Evolutionary conservation across 2,329 filamentous ascomycete genomes (phyloP).

Genomic region (Arthrobotrys pseudoclavata): DNA sequence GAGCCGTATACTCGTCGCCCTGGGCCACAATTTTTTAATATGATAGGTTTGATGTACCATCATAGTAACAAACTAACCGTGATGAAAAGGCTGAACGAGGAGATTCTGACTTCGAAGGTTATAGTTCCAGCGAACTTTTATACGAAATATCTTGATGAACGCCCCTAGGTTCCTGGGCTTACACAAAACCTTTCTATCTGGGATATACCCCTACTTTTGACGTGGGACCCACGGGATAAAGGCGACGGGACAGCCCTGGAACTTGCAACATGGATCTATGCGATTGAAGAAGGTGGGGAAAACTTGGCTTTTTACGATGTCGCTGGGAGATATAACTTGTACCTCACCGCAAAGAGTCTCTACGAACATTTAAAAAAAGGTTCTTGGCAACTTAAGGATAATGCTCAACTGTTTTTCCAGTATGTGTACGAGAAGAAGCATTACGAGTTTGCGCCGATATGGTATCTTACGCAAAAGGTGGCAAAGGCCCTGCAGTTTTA

Average conservation of each 20-base stretch:
- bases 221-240: background rate
- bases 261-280: background rate
- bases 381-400: too few species aligned
- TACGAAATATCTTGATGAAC: background rate
- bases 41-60: background rate
- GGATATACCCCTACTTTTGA: background rate
- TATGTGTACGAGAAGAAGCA: background rate
- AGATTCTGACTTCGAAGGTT: background rate
- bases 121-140: background rate
- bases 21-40: background rate
- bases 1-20: background rate
- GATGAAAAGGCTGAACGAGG: background rate
- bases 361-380: background rate
- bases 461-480: background rate
- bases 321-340: background rate
- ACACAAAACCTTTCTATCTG: background rate
- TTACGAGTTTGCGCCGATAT: slow-evolving; percentile 10
- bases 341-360: background rate
- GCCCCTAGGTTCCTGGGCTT: background rate
- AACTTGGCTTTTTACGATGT: background rate
- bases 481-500: background rate
- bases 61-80: background rate
- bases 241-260: background rate
- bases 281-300: background rate
- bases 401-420: background rate